Percentiles rank a stretch among this genome's conserved stretches.
These are phyloP conservation scores for Alloascoidea hylecoeti DNA, from an alignment of 805 yeast genomes.

Conservation along the genomic window DNA sequence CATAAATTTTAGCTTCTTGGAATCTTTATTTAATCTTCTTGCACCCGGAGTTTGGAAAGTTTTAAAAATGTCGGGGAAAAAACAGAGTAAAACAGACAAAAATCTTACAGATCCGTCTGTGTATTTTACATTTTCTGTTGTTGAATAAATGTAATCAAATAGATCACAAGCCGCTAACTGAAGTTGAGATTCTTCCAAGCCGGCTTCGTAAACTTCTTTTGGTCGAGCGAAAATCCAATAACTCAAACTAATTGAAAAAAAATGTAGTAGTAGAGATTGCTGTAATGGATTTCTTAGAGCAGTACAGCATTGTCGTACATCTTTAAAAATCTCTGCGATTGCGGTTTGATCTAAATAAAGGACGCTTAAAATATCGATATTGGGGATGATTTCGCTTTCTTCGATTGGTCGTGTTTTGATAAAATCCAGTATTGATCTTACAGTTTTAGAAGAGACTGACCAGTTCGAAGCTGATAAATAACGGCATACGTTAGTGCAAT, in stretches of 20 bases:
- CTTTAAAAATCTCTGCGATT: not conserved
- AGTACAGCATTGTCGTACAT: not conserved
- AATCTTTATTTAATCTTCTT: not conserved
- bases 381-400: slow-evolving; percentile 12
- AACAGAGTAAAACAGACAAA: not conserved
- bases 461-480: not conserved
- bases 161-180: slow-evolving; percentile 6
- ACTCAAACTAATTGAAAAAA: not conserved
- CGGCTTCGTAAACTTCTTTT: not conserved
- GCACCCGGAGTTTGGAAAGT: not conserved
- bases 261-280: not conserved
- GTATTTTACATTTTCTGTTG: slow-evolving; percentile 1
- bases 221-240: not conserved
- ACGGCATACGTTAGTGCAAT: not conserved
- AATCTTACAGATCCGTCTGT: not conserved
- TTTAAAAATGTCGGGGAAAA: not conserved
- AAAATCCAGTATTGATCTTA: not conserved
- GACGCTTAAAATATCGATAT: not conserved
- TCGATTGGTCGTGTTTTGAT: slow-evolving; percentile 6
- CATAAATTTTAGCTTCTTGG: not conserved
- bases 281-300: not conserved
- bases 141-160: slow-evolving; percentile 6
- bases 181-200: slow-evolving; percentile 2
- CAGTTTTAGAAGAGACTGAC: not conserved
- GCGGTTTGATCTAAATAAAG: not conserved